Evolutionary conservation across 805 yeast species (phyloP).

Genomic region (Pichia rugopelliculosa): DNA sequence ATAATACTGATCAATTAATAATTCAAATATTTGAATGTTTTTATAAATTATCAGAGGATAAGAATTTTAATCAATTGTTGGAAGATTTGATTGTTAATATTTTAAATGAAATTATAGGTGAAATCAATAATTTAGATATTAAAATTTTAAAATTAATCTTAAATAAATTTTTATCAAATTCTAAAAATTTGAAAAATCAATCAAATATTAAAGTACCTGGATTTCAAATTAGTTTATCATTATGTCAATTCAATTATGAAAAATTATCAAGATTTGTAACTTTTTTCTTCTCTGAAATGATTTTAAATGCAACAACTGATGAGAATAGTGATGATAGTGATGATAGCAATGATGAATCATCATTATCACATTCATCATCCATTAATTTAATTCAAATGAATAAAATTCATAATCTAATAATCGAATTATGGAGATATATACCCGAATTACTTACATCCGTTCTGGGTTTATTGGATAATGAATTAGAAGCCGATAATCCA

Average conservation of each 20-base stretch:
- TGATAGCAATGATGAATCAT: constrained; percentile 14
- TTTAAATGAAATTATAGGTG: constrained; percentile 67
- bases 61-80: constrained; percentile 32
- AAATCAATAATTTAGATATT: constrained; percentile 56
- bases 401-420: constrained; percentile 54
- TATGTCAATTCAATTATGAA: constrained; percentile 66
- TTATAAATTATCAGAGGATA: constrained; percentile 43
- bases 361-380: background rate
- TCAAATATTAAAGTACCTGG: constrained; percentile 39
- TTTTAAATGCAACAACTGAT: constrained; percentile 46
- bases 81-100: constrained; percentile 62
- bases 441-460: constrained; percentile 71
- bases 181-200: constrained; percentile 17
- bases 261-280: constrained; percentile 70
- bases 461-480: constrained; percentile 74
- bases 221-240: constrained; percentile 53
- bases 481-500: constrained; percentile 64
- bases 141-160: constrained; percentile 55
- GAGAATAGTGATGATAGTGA: constrained; percentile 54
- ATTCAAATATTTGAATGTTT: constrained; percentile 51
- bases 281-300: constrained; percentile 69
- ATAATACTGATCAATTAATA: constrained; percentile 49
- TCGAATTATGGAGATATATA: constrained; percentile 67
- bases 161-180: constrained; percentile 46
- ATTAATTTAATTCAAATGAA: constrained; percentile 35